Conservation (phyloP, 1,139 yeast species). For the Candida freyschussii region DNA sequence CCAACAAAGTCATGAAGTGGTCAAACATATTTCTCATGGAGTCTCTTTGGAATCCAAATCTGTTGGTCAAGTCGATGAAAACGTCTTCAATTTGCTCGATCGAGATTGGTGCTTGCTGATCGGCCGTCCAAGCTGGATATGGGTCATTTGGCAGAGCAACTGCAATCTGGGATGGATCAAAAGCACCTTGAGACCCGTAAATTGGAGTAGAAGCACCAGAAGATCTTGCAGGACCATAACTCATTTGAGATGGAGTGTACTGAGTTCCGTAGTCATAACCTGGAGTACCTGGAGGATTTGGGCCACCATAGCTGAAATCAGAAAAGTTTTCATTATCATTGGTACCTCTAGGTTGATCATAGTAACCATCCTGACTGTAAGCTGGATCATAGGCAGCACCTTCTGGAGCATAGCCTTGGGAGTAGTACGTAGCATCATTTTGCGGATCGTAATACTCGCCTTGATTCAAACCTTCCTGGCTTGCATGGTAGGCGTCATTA, state of each 20-base stretch:
- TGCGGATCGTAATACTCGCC: slow-evolving; percentile 29
- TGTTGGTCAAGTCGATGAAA: slow-evolving; percentile 81
- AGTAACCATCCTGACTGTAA: slow-evolving; percentile 46
- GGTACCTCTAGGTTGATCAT: slow-evolving; percentile 46
- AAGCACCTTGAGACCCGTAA: slow-evolving; percentile 60
- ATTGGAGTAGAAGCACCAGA: slow-evolving; percentile 97
- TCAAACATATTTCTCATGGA: slow-evolving; percentile 97
- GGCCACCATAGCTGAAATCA: slow-evolving; percentile 63
- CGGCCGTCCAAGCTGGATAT: slow-evolving; percentile 95
- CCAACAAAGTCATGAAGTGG: slow-evolving; percentile 88
- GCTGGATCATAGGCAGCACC: slow-evolving; percentile 33
- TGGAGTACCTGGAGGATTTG: slow-evolving; percentile 46
- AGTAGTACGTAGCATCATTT: slow-evolving; percentile 28
- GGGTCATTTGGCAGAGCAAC: slow-evolving; percentile 62
- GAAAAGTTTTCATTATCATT: slow-evolving; percentile 70
- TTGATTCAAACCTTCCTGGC: slow-evolving; percentile 26
- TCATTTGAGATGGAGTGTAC: slow-evolving; percentile 77
- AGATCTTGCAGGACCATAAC: slow-evolving; percentile 78
- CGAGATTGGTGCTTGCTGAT: slow-evolving; percentile 77
- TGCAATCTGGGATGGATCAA: slow-evolving; percentile 63
- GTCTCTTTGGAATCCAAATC: slow-evolving; percentile 97
- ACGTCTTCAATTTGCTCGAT: slow-evolving; percentile 90
- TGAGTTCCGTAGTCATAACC: slow-evolving; percentile 77
- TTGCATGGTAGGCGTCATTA: slow-evolving; percentile 27
- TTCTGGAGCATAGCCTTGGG: slow-evolving; percentile 23